These are phyloP conservation scores for Penicillium glabrum DNA, from an alignment of 2,329 filamentous ascomycete species.

Conservation along the genomic window DNA sequence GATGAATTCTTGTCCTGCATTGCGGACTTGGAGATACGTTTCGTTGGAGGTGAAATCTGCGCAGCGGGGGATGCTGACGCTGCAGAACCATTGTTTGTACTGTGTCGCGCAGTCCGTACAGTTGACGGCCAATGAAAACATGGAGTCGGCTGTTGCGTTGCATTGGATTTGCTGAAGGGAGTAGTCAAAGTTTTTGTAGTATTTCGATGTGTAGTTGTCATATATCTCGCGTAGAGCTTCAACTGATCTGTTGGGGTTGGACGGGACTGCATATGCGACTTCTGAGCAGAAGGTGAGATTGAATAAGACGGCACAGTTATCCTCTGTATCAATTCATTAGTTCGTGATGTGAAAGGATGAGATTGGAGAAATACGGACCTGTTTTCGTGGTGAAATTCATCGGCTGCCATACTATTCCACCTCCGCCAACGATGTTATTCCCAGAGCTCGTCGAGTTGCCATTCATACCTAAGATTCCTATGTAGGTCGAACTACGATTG, in stretches of 20 bases:
- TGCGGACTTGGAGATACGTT: slow-evolving; percentile 65
- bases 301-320: slow-evolving; percentile 82
- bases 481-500: slow-evolving; percentile 69
- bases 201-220: slow-evolving; percentile 68
- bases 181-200: slow-evolving; percentile 77
- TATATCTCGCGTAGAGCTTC: slow-evolving; percentile 69
- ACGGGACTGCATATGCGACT: slow-evolving; percentile 87
- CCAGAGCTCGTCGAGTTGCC: slow-evolving; percentile 50
- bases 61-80: slow-evolving; percentile 88
- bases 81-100: slow-evolving; percentile 95
- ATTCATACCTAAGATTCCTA: slow-evolving; percentile 68
- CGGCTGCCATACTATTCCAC: slow-evolving; percentile 70
- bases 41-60: slow-evolving; percentile 69
- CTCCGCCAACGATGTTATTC: slow-evolving; percentile 60
- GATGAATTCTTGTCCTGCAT: slow-evolving; percentile 68
- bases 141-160: slow-evolving; percentile 69
- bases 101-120: slow-evolving; percentile 75
- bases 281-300: slow-evolving; percentile 86
- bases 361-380: slow-evolving; percentile 51
- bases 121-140: slow-evolving; percentile 75
- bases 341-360: slow-evolving; percentile 22
- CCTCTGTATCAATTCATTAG: slow-evolving; percentile 48
- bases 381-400: slow-evolving; percentile 77
- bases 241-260: slow-evolving; percentile 67
- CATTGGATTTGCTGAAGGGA: slow-evolving; percentile 83